A percentile compares a stretch with the other conserved stretches of the same genome.
Conservation (phyloP, 2,329 filamentous ascomycete species). For the Epicoccum nigrum region DNA sequence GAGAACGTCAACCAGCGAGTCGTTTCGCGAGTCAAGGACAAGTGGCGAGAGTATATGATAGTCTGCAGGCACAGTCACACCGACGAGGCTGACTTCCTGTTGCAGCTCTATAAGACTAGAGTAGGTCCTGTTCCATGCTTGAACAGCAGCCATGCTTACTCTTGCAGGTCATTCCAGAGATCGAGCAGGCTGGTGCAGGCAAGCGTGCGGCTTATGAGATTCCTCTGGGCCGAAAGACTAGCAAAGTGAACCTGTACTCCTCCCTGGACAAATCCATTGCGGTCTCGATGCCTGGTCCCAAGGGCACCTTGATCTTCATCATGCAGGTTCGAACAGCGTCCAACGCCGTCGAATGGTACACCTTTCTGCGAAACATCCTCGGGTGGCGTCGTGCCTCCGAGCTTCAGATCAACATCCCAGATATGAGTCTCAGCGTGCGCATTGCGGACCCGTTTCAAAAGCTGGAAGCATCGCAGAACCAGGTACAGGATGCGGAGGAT, state of each 20-base stretch:
- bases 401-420: constrained; percentile 67
- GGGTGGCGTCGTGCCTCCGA: constrained; percentile 63
- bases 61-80: constrained; percentile 65
- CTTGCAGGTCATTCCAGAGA: constrained; percentile 62
- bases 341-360: constrained; percentile 72
- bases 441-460: constrained; percentile 66
- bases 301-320: constrained; percentile 64
- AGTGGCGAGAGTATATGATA: constrained; percentile 69
- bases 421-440: constrained; percentile 64
- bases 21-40: constrained; percentile 64
- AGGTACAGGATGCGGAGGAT: constrained; percentile 52
- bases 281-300: constrained; percentile 62
- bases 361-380: constrained; percentile 65
- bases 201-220: constrained; percentile 64
- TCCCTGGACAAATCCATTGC: constrained; percentile 71
- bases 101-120: constrained; percentile 67
- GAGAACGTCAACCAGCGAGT: constrained; percentile 67
- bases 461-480: constrained; percentile 53
- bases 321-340: constrained; percentile 66
- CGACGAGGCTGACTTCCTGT: constrained; percentile 60
- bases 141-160: constrained; percentile 12
- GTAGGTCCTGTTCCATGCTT: constrained; percentile 35
- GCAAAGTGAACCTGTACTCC: constrained; percentile 68
- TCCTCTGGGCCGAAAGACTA: constrained; percentile 59
- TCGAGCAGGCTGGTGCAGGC: constrained; percentile 58